Evolutionary conservation across 441 rosid genomes (phyloP).

Genomic region (Macaranga tanarius): DNA sequence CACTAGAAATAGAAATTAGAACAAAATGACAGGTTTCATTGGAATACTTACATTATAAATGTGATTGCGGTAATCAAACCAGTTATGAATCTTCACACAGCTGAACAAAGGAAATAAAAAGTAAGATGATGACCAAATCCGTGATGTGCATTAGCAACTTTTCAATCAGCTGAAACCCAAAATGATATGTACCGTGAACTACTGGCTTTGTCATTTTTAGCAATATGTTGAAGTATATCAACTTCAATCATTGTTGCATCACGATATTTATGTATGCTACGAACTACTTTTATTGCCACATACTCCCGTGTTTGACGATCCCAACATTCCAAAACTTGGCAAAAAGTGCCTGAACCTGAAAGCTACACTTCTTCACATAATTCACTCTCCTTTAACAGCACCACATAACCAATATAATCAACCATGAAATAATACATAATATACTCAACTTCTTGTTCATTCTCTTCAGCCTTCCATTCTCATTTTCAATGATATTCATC

Average conservation of each 20-base stretch:
- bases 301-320: constrained; percentile 65
- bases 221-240: constrained; percentile 64
- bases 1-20: constrained; percentile 2
- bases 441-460: too few species aligned
- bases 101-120: constrained; percentile 46
- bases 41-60: constrained; percentile 73
- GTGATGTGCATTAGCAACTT: constrained; percentile 5
- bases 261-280: constrained; percentile 68
- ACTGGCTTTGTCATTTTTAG: constrained; percentile 51
- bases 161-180: constrained; percentile 27
- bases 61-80: constrained; percentile 87
- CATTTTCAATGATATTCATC: too few species aligned
- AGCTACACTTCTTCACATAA: too few species aligned
- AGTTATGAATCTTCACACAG: constrained; percentile 66
- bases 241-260: constrained; percentile 83
- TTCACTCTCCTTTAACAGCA: too few species aligned
- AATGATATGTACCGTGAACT: constrained; percentile 53
- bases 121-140: constrained; percentile 15
- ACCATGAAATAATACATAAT: too few species aligned
- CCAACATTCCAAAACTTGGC: constrained; percentile 96
- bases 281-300: constrained; percentile 78
- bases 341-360: constrained; percentile 98
- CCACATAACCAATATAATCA: too few species aligned
- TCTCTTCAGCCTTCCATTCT: too few species aligned
- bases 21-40: constrained; percentile 17